Conservation (phyloP, 2,329 filamentous ascomycete genomes). For the Phialocephala sp. region DNA sequence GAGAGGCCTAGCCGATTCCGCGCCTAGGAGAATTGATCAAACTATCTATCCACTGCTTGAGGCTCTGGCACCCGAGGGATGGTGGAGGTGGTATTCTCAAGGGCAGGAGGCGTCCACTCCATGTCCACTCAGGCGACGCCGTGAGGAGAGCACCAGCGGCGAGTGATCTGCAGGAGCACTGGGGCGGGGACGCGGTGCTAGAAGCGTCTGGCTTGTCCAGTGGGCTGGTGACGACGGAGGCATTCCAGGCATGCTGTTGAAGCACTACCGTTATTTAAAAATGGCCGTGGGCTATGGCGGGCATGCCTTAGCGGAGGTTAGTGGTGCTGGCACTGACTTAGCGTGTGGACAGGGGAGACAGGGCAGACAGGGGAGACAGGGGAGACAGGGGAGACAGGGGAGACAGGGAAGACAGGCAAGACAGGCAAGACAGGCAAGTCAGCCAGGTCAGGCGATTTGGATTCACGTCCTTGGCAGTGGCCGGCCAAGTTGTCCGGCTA, state of each 20-base stretch:
- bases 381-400: background rate
- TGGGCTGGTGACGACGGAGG: background rate
- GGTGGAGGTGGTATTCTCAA: background rate
- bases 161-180: background rate
- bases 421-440: background rate
- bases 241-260: background rate
- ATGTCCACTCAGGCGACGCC: background rate
- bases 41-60: background rate
- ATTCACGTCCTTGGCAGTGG: too few species aligned
- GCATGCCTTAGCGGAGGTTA: background rate
- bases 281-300: background rate
- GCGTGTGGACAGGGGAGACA: conserved; percentile 5
- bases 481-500: background rate
- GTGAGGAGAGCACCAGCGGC: background rate
- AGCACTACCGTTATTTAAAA: background rate
- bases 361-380: background rate
- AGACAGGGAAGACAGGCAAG: too few species aligned
- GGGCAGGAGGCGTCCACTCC: background rate
- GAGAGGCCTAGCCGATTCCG: conserved; percentile 10
- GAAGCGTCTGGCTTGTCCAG: background rate
- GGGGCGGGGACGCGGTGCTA: background rate
- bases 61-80: background rate
- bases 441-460: too few species aligned
- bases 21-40: background rate
- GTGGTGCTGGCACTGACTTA: background rate